Base-by-base conservation (phyloP, 1,284 basidiomycete genomes). In the Amylostereum chailletii region DNA sequence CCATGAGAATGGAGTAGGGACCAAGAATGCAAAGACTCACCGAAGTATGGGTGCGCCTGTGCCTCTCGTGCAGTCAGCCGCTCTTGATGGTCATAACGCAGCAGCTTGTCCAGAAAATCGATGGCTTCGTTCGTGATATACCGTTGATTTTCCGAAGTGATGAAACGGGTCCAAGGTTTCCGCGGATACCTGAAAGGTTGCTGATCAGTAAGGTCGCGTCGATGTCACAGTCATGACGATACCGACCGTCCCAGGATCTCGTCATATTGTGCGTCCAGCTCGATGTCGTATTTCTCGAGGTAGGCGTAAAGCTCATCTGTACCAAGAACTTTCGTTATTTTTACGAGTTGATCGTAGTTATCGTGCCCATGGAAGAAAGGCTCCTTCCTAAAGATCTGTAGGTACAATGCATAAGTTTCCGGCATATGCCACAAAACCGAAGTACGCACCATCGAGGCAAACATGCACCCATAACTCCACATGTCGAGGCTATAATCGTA, bases 331-430 rank as follows among this genome's bases (percentile, higher is more conserved):
- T 97, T 97, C 51, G 93, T 86, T 57, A 99, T 99, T 74, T 97
- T 98, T 62, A 98, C 95, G 45, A 99, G 74, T 65, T 99, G 95
- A 70, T 99, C 96, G 64, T 95, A 96, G 68, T 99, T 99, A 70
- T 98, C 94, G 65, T 97, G 94, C 9, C 95, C 95, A 63, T 99
- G 95, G 81, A 99, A 99, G 75, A 99, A 96, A 9, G 95, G 95
- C 64, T 99, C 95, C 70, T 98, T 98, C 58, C 95, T 83, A 81
- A 99, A 98, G 64, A 99, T 99, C 92, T 95, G 59, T 47, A 42
- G 48, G 37, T 45, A 19, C 19, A 38, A 34, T 39, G 31, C 48
- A 27, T 52, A 49, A 50, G 42, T 29, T 10, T 2, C 19, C 4
- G 7, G 4, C 38, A 26, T 2, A 36, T 36, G 19, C 26, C 6